Evolutionary conservation across 2,329 filamentous ascomycete genomes (phyloP), one percentile per base, ranked within the genome.

Genomic region (Exophiala viscosa): DNA sequence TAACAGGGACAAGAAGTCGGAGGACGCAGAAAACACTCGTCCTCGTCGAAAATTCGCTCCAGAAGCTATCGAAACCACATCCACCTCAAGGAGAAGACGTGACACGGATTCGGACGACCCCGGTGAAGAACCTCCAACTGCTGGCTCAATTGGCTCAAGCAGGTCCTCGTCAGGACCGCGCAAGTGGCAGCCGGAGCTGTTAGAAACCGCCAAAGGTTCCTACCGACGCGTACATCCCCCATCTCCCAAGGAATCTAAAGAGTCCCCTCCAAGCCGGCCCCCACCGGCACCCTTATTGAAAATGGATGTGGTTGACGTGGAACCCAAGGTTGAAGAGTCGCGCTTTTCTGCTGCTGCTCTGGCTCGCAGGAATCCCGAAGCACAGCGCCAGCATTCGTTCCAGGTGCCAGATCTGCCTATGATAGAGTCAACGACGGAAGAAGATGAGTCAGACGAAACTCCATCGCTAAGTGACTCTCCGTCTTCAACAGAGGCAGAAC

Each of bases 151-250:
- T 13, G 13, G 52, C 38, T 56, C 55, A 34, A 60, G 54, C 46
- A 52, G 58, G 33, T 36, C 45, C 41, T 58, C 48, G 20, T 51
- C 54, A 34, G 55, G 56, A 41, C 57, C 61, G 3, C 73, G 76
- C 38, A 79, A 70, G 54, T 95, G 95, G 67, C 80, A 85, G 28
- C 90, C 90, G 10, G 86, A 92, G 64, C 75, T 95, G 50, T 85
- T 95, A 57, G 89, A 92, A 69, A 91, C 88, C 2, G 86, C 86
- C 3, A 82, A 84, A 62, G 79, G 90, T 48, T 83, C 84, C 32
- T 82, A 86, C 58, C 83, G 83, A 63, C 80, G 80, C 13, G 48
- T 59, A 9, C 53, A 57, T 41, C 50, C 40, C 3, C 50, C 40
- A 17, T 45, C 50, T 23, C 18, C 57, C 5, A 7, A 5, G 9